A percentile compares a stretch with the other conserved stretches of the same genome.
Conservation (phyloP, 1,139 yeast genomes). For the Lodderomyces parapsilosis region DNA sequence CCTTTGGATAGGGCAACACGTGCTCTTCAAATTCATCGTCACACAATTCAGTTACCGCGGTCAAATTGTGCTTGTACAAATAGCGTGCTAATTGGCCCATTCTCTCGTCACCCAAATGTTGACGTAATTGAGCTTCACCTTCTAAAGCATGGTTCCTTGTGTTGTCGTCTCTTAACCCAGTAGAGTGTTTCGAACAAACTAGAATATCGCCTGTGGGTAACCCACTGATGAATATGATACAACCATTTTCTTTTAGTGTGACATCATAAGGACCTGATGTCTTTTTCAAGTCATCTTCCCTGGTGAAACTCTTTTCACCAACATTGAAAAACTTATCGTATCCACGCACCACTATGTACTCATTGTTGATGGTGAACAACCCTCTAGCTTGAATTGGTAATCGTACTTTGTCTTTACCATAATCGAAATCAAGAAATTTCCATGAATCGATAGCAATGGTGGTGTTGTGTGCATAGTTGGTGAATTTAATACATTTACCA, state of each 20-base stretch:
- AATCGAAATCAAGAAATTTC: slow-evolving; percentile 92
- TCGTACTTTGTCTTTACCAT: slow-evolving; percentile 46
- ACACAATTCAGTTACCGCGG: slow-evolving; percentile 92
- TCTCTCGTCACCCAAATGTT: slow-evolving; percentile 44
- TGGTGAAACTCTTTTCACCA: slow-evolving; percentile 59
- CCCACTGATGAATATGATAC: slow-evolving; percentile 83
- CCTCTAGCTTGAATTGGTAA: slow-evolving; percentile 86
- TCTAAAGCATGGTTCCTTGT: slow-evolving; percentile 69
- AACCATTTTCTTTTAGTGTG: slow-evolving; percentile 89
- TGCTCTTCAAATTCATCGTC: slow-evolving; percentile 96
- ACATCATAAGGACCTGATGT: slow-evolving; percentile 79
- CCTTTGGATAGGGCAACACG: slow-evolving; percentile 68
- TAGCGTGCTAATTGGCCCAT: slow-evolving; percentile 53
- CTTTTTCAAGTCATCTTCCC: slow-evolving; percentile 42
- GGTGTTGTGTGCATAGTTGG: slow-evolving; percentile 17
- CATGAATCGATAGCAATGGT: slow-evolving; percentile 41
- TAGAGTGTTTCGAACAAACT: slow-evolving; percentile 86
- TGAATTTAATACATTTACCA: slow-evolving; percentile 23
- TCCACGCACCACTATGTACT: slow-evolving; percentile 71
- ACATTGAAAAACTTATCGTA: slow-evolving; percentile 93
- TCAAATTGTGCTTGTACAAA: slow-evolving; percentile 53
- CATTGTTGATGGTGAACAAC: slow-evolving; percentile 57
- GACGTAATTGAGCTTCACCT: slow-evolving; percentile 60
- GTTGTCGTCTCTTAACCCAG: slow-evolving; percentile 59
- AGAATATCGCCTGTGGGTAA: slow-evolving; percentile 68